Percentiles rank a stretch among this genome's conserved stretches.
These are phyloP conservation scores for Annulohypoxylon maeteangense DNA, from an alignment of 495 filamentous ascomycete genomes.

Conservation along the genomic window DNA sequence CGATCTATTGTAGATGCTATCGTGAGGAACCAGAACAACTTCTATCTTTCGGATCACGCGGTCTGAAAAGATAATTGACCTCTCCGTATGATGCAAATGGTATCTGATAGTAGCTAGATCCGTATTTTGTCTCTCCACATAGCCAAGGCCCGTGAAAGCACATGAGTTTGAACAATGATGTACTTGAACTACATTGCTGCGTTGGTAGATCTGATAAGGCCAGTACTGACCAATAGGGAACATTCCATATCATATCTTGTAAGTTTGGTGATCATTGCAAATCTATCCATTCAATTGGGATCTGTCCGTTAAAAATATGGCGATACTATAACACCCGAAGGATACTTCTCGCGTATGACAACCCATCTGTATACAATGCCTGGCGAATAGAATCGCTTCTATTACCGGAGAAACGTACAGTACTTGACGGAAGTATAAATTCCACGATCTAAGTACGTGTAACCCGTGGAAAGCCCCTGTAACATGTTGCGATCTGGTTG, in stretches of 20 bases:
- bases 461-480: neutral
- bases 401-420: neutral
- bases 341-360: constrained; percentile 1
- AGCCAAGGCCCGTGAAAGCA: neutral
- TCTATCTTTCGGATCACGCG: neutral
- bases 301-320: constrained; percentile 16
- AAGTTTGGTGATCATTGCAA: neutral
- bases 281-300: neutral
- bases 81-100: neutral
- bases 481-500: constrained; percentile 13
- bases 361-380: constrained; percentile 10
- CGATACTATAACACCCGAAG: constrained; percentile 39
- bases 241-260: neutral
- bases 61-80: neutral
- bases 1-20: constrained; percentile 4
- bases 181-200: too few species aligned
- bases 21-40: neutral
- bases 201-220: neutral
- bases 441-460: constrained; percentile 9
- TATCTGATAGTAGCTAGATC: neutral
- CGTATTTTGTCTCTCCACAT: neutral
- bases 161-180: neutral
- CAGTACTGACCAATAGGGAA: neutral
- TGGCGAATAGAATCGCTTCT: constrained; percentile 6
- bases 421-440: constrained; percentile 8